phyloP scores from a whole-genome alignment of 2,329 filamentous ascomycete genomes.

The Coniochaeta hoffmannii region DNA sequence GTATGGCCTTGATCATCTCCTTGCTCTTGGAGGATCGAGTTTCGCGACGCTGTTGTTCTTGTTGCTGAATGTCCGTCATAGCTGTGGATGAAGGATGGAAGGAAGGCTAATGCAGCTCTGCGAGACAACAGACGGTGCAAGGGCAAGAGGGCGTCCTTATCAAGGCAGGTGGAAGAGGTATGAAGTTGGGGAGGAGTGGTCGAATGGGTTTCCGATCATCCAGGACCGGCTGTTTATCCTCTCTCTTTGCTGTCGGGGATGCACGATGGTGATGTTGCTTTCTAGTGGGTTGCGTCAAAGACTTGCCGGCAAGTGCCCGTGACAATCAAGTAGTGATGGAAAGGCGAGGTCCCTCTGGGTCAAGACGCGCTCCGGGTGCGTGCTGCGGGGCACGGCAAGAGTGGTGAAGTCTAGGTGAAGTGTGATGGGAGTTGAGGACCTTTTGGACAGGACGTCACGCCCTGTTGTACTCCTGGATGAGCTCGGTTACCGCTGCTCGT shows the following conservation, averaged over 20 bases:
- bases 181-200: neutral
- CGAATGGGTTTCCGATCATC: neutral
- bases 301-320: constrained; percentile 2
- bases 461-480: constrained; percentile 1
- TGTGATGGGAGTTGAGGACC: neutral
- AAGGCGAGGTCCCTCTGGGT: neutral
- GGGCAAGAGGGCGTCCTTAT: neutral
- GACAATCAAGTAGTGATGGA: neutral
- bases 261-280: neutral
- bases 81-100: neutral
- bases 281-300: constrained; percentile 1
- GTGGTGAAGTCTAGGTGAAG: neutral
- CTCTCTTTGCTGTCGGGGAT: neutral
- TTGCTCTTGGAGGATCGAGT: constrained; percentile 6
- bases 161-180: neutral
- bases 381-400: neutral
- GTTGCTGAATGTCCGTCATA: constrained; percentile 19
- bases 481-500: neutral
- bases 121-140: constrained; percentile 1
- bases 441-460: neutral
- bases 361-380: neutral
- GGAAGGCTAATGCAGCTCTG: neutral
- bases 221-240: neutral
- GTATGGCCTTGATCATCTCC: constrained; percentile 10
- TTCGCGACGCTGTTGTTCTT: constrained; percentile 19